Percentiles rank a stretch among this genome's conserved stretches.
phyloP scores from a whole-genome alignment of 1,284 basidiomycete genomes.

The Termitomyces sp. region DNA sequence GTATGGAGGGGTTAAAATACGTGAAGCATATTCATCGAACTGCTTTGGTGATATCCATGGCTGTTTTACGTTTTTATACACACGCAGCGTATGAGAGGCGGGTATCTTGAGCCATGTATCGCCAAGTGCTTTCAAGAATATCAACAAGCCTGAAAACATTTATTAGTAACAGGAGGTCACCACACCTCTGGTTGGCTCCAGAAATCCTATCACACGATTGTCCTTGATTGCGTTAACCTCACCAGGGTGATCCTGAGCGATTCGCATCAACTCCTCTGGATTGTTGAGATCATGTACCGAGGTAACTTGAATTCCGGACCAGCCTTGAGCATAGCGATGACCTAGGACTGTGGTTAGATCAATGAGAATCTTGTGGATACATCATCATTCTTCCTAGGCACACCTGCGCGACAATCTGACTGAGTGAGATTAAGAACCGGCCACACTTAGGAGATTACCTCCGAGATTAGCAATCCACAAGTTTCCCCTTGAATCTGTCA shows the following conservation, averaged over 20 bases:
- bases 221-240: conserved; percentile 39
- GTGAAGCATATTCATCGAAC: conserved; percentile 28
- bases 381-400: background rate
- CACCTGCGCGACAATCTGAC: conserved; percentile 48
- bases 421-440: background rate
- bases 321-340: conserved; percentile 27
- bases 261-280: conserved; percentile 36
- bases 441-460: conserved; percentile 20
- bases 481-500: conserved; percentile 42
- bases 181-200: conserved; percentile 56
- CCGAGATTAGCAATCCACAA: conserved; percentile 57
- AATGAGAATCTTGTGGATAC: conserved; percentile 6
- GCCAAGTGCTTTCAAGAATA: conserved; percentile 39
- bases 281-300: conserved; percentile 46
- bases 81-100: conserved; percentile 38
- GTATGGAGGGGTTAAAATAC: conserved; percentile 48
- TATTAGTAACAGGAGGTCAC: background rate
- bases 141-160: background rate
- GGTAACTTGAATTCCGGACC: conserved; percentile 29
- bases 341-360: conserved; percentile 34
- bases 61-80: conserved; percentile 37
- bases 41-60: conserved; percentile 38
- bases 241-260: conserved; percentile 43
- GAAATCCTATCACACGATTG: conserved; percentile 48
- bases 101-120: conserved; percentile 56